These are phyloP conservation scores for Pascua guehoae DNA, from an alignment of 1,284 basidiomycete species.

Conservation along the genomic window DNA sequence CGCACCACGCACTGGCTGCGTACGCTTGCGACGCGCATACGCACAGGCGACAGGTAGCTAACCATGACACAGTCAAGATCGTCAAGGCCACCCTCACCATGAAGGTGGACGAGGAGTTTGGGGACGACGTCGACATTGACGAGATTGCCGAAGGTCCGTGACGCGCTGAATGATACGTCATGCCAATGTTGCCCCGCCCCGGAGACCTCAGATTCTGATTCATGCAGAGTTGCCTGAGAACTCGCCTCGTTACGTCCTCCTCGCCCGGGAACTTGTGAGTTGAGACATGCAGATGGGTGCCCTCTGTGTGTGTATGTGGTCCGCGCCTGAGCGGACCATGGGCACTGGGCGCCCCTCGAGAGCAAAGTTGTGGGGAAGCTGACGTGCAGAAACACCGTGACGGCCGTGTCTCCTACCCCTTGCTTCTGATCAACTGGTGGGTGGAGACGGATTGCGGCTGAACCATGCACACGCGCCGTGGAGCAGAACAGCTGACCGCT, in stretches of 20 bases:
- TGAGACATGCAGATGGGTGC: too few species aligned
- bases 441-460: conserved; percentile 2
- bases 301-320: too few species aligned
- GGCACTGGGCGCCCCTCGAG: too few species aligned
- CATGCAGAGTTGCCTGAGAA: conserved; percentile 79
- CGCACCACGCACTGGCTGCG: background rate
- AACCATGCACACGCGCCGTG: too few species aligned
- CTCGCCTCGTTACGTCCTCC: conserved; percentile 78
- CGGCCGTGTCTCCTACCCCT: conserved; percentile 77
- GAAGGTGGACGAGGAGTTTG: conserved; percentile 75
- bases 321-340: too few species aligned
- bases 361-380: background rate
- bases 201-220: too few species aligned
- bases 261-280: conserved; percentile 69
- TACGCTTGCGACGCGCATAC: background rate
- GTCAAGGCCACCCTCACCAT: conserved; percentile 73
- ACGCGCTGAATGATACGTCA: background rate
- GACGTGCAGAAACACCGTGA: conserved; percentile 61
- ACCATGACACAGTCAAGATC: conserved; percentile 62
- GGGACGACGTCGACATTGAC: conserved; percentile 66
- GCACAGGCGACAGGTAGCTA: background rate
- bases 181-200: too few species aligned
- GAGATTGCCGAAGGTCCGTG: conserved; percentile 74
- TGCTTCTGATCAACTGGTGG: conserved; percentile 80
- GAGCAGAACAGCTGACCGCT: conserved; percentile 5